These are phyloP conservation scores for Neostapfia colusana DNA, from an alignment of 176 grass and related monocot genomes.

Conservation along the genomic window DNA sequence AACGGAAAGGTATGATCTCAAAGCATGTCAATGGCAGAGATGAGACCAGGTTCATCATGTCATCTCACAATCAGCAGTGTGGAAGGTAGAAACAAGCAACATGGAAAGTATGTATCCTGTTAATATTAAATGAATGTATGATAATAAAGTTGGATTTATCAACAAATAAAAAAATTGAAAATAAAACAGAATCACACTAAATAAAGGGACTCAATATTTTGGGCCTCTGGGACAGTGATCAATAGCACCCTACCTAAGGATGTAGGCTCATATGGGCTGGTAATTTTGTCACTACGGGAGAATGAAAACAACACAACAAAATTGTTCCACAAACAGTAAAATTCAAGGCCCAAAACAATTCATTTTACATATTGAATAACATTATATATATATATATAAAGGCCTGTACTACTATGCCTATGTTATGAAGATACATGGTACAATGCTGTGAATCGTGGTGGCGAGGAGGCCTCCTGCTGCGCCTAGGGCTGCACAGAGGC, in stretches of 20 bases:
- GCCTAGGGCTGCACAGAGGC: too few species aligned
- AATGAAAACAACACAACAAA: neutral
- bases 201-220: neutral
- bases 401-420: neutral
- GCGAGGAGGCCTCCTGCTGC: too few species aligned
- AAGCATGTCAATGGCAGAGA: neutral
- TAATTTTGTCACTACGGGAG: neutral
- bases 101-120: neutral
- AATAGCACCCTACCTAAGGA: neutral
- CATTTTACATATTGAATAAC: neutral
- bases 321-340: neutral
- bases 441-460: too few species aligned
- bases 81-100: neutral
- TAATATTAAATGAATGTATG: neutral
- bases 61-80: neutral
- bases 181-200: neutral
- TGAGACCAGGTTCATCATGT: neutral
- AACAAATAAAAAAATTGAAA: neutral
- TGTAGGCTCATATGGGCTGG: neutral
- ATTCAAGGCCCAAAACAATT: neutral
- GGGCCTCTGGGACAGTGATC: neutral
- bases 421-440: neutral
- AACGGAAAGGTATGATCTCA: neutral
- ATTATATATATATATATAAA: neutral
- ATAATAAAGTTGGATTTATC: neutral